Conservation (phyloP, 2,329 filamentous ascomycete genomes). For the Elsinoe australis region DNA sequence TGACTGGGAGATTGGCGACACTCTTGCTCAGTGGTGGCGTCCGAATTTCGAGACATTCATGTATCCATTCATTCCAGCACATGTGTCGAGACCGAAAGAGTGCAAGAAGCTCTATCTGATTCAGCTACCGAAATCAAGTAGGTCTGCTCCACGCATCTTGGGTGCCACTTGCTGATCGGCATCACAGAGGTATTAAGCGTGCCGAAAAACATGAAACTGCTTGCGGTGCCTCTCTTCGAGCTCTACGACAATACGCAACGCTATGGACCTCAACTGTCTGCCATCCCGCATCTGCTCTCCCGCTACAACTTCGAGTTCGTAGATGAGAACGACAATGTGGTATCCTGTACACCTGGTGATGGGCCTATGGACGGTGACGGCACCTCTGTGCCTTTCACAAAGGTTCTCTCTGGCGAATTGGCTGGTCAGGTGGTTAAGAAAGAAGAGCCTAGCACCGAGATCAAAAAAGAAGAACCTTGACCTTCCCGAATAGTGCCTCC, state of each 20-base stretch:
- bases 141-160: conserved; percentile 29
- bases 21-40: conserved; percentile 95
- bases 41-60: conserved; percentile 99
- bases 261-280: conserved; percentile 91
- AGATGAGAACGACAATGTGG: conserved; percentile 82
- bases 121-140: conserved; percentile 84
- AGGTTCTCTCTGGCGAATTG: conserved; percentile 57
- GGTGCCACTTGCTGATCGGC: not conserved
- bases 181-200: conserved; percentile 79
- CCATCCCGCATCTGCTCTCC: conserved; percentile 89
- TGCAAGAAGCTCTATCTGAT: conserved; percentile 99
- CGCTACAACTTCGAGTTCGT: conserved; percentile 97
- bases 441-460: too few species aligned
- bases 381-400: conserved; percentile 53
- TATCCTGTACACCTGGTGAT: conserved; percentile 72
- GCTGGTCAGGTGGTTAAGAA: too few species aligned
- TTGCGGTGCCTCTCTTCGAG: conserved; percentile 93
- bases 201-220: conserved; percentile 98
- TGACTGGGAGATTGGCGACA: conserved; percentile 92
- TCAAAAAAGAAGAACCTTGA: too few species aligned
- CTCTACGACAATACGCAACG: conserved; percentile 94
- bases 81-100: conserved; percentile 94
- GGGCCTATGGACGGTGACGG: conserved; percentile 44
- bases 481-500: too few species aligned
- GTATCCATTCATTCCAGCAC: conserved; percentile 95